phyloP scores from a whole-genome alignment of 352 stramenopile species.

The Pythium phragmitis region DNA sequence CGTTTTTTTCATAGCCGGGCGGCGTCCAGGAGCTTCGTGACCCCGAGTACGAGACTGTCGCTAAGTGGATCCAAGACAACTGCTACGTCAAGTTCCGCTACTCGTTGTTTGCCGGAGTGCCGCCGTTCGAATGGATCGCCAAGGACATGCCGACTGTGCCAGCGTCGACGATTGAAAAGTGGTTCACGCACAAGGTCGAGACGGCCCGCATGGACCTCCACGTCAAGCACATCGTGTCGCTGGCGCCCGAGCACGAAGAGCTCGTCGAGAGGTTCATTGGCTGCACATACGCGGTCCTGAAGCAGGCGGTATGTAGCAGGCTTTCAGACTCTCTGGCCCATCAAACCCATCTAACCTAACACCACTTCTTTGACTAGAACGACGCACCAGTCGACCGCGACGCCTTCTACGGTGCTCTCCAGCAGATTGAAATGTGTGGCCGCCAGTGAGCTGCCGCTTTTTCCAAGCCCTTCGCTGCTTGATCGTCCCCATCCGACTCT shows the following conservation, averaged over 20 bases:
- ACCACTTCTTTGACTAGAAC: neutral
- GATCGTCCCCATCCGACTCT: too few relatives aligned
- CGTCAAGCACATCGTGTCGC: constrained; percentile 18
- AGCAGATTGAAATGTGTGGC: constrained; percentile 15
- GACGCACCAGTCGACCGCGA: constrained; percentile 12
- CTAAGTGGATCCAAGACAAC: constrained; percentile 25
- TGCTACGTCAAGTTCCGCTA: constrained; percentile 60
- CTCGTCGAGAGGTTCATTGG: constrained; percentile 27
- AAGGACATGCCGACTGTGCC: constrained; percentile 22
- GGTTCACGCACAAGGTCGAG: constrained; percentile 33
- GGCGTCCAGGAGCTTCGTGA: neutral
- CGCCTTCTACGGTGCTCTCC: constrained; percentile 13
- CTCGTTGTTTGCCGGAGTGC: constrained; percentile 36
- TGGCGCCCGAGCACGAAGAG: constrained; percentile 19
- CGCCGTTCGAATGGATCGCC: constrained; percentile 44
- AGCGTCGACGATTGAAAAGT: constrained; percentile 24
- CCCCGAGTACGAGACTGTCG: neutral
- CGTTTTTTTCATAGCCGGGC: neutral
- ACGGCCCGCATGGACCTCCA: constrained; percentile 27
- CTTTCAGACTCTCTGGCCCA: too few relatives aligned
- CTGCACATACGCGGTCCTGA: constrained; percentile 29
- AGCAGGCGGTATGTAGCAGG: constrained; percentile 23
- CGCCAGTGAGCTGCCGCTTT: neutral
- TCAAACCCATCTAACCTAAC: too few relatives aligned
- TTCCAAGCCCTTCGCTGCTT: too few relatives aligned